Percentiles rank a stretch among this genome's conserved stretches.
phyloP scores from a whole-genome alignment of 2,329 filamentous ascomycete genomes.

The Tolypocladium cylindrosporum region DNA sequence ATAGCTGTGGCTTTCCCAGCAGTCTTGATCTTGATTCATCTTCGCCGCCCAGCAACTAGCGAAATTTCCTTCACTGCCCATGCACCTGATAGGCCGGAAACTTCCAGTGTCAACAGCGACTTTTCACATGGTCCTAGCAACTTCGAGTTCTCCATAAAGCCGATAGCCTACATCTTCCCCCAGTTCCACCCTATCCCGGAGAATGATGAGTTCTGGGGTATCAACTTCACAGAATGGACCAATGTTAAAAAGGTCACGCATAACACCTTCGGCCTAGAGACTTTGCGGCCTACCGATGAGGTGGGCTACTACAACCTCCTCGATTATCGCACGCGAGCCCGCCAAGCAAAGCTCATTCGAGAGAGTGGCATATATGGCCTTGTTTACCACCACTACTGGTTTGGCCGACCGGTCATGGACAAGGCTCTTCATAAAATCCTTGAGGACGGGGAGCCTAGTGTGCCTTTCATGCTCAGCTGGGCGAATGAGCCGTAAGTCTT shows the following conservation, averaged over 20 bases:
- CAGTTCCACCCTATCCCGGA: background rate
- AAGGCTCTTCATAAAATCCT: background rate
- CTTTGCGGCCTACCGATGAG: background rate
- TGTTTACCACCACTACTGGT: background rate
- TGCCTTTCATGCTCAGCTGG: background rate
- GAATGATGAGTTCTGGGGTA: background rate
- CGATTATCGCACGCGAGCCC: background rate
- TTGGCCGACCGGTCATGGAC: background rate
- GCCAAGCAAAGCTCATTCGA: background rate
- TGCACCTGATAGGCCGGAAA: too few species aligned
- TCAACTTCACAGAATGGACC: background rate
- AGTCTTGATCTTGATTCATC: too few species aligned
- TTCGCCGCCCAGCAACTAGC: too few species aligned
- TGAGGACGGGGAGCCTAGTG: background rate
- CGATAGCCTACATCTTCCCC: background rate
- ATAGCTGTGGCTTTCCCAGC: too few species aligned
- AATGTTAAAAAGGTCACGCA: background rate
- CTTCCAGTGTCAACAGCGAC: too few species aligned
- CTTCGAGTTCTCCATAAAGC: background rate
- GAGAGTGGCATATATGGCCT: background rate
- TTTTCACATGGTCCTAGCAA: background rate
- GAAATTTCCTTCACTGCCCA: too few species aligned
- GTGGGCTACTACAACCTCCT: background rate
- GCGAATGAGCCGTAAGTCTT: background rate
- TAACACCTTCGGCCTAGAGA: background rate